A percentile compares a stretch with the other conserved stretches of the same genome.
Conservation (phyloP, 2,329 filamentous ascomycete species). For the Fusarium piperis region DNA sequence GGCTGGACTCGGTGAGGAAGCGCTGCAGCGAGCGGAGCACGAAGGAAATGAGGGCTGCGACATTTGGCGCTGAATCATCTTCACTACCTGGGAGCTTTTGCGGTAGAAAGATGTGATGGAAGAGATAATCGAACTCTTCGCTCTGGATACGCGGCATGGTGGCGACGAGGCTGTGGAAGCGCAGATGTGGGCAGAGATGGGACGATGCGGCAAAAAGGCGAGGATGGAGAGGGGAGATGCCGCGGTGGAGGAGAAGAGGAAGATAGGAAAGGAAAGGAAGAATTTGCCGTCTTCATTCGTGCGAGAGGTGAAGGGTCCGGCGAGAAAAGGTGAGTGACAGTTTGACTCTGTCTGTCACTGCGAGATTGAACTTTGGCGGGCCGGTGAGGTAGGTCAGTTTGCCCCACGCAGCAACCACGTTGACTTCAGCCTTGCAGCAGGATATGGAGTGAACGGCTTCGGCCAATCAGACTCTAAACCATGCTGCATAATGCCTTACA, state of each 20-base stretch:
- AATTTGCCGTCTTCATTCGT: not conserved
- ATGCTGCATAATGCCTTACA: not conserved
- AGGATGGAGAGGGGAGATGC: not conserved
- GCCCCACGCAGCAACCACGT: not conserved
- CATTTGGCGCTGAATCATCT: constrained; percentile 2
- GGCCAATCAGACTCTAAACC: not conserved
- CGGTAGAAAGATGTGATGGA: constrained; percentile 46
- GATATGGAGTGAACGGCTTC: not conserved
- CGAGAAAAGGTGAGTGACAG: not conserved
- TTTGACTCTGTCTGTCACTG: not conserved
- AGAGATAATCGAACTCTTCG: constrained; percentile 14
- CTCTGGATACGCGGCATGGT: not conserved
- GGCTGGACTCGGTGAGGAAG: not conserved
- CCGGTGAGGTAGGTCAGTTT: not conserved
- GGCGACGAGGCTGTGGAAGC: not conserved
- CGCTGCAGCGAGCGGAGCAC: constrained; percentile 1
- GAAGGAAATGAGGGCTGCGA: constrained; percentile 3
- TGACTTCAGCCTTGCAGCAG: not conserved
- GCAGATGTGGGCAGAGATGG: not conserved
- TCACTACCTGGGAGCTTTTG: constrained; percentile 40
- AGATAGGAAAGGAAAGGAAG: not conserved
- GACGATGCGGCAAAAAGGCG: not conserved
- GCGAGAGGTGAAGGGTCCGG: not conserved
- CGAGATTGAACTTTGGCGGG: not conserved
- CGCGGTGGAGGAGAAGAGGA: not conserved